Evolutionary conservation across 2,329 filamentous ascomycete species (phyloP), one percentile per base, ranked within the genome.

Genomic region (Pyrenophora teres): DNA sequence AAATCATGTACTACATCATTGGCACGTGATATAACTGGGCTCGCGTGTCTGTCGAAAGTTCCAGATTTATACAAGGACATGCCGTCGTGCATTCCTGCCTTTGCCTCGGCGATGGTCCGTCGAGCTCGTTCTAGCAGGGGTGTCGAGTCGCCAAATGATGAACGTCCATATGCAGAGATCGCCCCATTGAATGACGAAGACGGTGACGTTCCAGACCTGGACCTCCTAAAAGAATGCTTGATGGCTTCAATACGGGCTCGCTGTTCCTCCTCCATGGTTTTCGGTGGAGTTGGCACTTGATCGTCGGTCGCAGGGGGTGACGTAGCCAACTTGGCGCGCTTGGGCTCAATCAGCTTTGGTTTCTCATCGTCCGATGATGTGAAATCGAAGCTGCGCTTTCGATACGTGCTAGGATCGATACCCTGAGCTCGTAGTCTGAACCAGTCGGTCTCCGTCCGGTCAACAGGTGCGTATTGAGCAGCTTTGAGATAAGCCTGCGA

Each of bases 361-460:
- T 65, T 57, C 7, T 64, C 64, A 12, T 68, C 64, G 12, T 63
- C 64, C 1, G 60, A 63, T 1, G 62, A 58, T 3, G 54, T 35
- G 10, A 66, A 65, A 19, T 61, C 65, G 32, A 68, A 64, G 51
- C 60, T 68, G 8, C 65, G 70, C 55, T 71, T 74, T 23, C 64
- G 65, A 38, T 62, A 52, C 40, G 61, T 67, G 52, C 54, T 67
- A 9, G 67, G 67, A 50, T 78, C 74, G 39, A 81, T 67, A 7
- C 80, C 80, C 59, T 77, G 67, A 1, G 79, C 78, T 46, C 79
- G 78, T 25, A 82, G 69, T 37, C 74, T 69, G 69, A 82, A 83
- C 64, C 80, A 83, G 43, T 78, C 77, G 0, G 78, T 77, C 23
- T 76, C 72, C 0, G 79, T 81, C 3, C 75, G 76, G 60, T 78